Percentiles rank a stretch among this genome's conserved stretches.
phyloP scores from a whole-genome alignment of 208 protist genomes.

The Trichomonas gallinae region DNA sequence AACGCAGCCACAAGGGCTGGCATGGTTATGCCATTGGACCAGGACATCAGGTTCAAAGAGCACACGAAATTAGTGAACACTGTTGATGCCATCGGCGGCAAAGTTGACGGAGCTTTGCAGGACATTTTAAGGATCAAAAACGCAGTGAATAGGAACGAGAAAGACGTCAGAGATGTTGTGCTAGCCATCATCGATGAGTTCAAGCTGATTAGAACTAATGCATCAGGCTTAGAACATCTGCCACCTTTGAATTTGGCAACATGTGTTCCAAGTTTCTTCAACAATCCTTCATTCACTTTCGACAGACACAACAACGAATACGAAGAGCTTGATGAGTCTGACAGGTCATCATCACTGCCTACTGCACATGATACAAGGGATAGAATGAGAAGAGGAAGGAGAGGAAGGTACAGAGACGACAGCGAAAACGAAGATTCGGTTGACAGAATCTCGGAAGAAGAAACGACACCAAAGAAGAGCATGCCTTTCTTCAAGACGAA shows the following conservation, averaged over 20 bases:
- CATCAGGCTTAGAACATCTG: background rate
- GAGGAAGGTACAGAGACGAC: background rate
- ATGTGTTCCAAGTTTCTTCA: background rate
- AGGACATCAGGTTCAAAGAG: background rate
- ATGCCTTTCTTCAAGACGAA: too few relatives aligned
- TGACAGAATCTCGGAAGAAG: background rate
- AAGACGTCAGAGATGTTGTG: background rate
- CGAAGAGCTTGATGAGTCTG: background rate
- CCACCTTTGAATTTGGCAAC: background rate
- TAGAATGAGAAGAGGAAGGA: background rate
- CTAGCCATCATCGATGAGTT: background rate
- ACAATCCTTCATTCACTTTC: background rate
- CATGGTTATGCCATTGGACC: background rate
- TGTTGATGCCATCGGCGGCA: background rate
- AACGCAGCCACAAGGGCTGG: background rate
- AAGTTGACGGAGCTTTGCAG: background rate
- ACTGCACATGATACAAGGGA: background rate
- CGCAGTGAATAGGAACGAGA: background rate
- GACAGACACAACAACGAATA: background rate
- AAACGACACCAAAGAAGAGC: background rate
- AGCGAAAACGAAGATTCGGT: background rate
- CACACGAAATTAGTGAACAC: background rate
- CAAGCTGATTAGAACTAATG: background rate
- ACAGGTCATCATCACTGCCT: background rate
- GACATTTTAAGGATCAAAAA: background rate